A percentile compares a stretch with the other conserved stretches of the same genome.
phyloP scores from a whole-genome alignment of 192 early-diverging fungal species.

The Rhizophagus prolifer region DNA sequence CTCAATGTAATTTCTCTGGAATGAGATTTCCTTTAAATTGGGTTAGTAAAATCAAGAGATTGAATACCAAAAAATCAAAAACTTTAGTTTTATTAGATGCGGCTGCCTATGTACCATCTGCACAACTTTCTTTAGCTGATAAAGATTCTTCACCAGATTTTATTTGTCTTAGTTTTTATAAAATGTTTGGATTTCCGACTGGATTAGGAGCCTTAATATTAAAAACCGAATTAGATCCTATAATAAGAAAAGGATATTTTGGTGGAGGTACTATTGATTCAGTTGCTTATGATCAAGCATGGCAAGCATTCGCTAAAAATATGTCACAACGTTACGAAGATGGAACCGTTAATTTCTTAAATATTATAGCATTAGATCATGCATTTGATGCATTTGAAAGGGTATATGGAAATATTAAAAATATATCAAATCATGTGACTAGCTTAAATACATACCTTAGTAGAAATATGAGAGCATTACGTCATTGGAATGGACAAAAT shows the following conservation, averaged over 20 bases:
- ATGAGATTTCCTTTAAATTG: conserved; percentile 66
- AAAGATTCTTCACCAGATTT: conserved; percentile 61
- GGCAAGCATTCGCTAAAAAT: conserved; percentile 52
- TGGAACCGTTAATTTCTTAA: conserved; percentile 75
- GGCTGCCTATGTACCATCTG: conserved; percentile 67
- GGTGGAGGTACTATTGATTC: conserved; percentile 68
- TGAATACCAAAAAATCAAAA: conserved; percentile 34
- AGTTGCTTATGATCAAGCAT: conserved; percentile 20
- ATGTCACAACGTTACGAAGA: conserved; percentile 63
- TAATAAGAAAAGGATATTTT: conserved; percentile 64
- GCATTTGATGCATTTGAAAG: conserved; percentile 58
- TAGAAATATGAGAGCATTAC: conserved; percentile 44
- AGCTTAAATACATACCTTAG: conserved; percentile 47
- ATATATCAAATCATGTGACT: conserved; percentile 48
- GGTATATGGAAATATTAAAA: conserved; percentile 41
- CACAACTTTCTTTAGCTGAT: conserved; percentile 56
- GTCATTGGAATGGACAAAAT: conserved; percentile 52
- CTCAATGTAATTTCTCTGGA: conserved; percentile 86
- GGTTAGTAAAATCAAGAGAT: conserved; percentile 44
- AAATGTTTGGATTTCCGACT: conserved; percentile 85
- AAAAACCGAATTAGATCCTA: conserved; percentile 46
- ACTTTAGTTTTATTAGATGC: conserved; percentile 71
- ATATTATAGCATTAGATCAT: conserved; percentile 69
- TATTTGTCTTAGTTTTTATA: conserved; percentile 79
- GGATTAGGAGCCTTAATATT: conserved; percentile 78